Evolutionary conservation across 768 basidiomycete species (phyloP), one percentile per base, ranked within the genome.

Genomic region (Auriscalpium vulgare): DNA sequence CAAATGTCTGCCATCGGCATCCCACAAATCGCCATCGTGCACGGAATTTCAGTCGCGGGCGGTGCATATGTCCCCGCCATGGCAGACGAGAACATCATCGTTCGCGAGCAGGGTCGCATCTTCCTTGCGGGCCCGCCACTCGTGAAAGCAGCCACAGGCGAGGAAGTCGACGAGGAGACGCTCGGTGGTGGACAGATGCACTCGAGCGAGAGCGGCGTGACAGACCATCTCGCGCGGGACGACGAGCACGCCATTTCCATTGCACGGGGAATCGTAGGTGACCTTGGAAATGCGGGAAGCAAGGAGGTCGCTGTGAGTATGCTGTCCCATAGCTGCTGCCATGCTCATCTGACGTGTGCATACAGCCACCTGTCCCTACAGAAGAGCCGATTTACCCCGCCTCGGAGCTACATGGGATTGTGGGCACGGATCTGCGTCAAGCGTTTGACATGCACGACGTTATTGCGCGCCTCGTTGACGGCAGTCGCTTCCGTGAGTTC

Each of bases 11-110:
- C 91, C 1, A 74, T 92, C 0, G 85, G 88, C 0, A 91, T 95
- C 23, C 92, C 93, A 0, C 94, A 97, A 68, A 87, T 97, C 62
- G 87, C 91, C 10, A 82, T 92, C 23, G 93, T 97, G 3, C 95
- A 97, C 60, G 94, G 94, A 5, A 97, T 95, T 65, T 90, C 88
- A 45, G 93, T 97, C 16, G 94, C 94, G 52, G 92, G 91, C 55
- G 93, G 93, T 56, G 93, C 93, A 43, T 95, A 93, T 71, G 91
- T 95, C 45, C 93, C 94, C 29, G 94, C 94, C 2, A 95, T 97
- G 91, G 91, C 93, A 1, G 94, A 97, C 66, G 91, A 94, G 71
- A 94, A 91, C 60, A 79, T 92, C 63, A 94, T 92, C 59, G 90
- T 92, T 36, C 83, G 85, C 57, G 88, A 94, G 57, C 93, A 95